Evolutionary conservation across 1,139 yeast species (phyloP).

Genomic region (Suhomyces taliae): DNA sequence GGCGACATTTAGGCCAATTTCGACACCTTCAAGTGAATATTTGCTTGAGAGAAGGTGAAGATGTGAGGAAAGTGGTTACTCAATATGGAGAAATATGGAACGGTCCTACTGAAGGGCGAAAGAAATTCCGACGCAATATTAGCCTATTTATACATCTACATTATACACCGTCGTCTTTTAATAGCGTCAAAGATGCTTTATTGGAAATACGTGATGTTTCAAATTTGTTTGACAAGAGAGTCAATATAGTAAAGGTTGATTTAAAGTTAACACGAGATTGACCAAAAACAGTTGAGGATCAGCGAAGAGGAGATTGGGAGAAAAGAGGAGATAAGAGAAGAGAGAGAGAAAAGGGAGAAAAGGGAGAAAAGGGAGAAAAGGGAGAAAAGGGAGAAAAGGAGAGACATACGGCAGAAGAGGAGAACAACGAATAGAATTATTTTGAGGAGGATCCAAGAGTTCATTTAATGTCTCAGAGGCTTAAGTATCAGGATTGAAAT

Average conservation of each 20-base stretch:
- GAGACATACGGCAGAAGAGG: too few species aligned
- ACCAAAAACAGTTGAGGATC: too few species aligned
- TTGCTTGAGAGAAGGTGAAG: constrained; percentile 6
- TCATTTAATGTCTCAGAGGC: too few species aligned
- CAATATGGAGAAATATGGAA: constrained; percentile 4
- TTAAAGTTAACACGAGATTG: constrained; percentile 2
- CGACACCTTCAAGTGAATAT: constrained; percentile 7
- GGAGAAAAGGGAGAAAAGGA: too few species aligned
- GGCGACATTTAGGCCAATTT: constrained; percentile 2
- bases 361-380: too few species aligned
- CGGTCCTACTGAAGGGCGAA: not conserved
- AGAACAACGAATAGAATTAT: too few species aligned
- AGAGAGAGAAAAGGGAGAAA: too few species aligned
- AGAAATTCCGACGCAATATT: constrained; percentile 2
- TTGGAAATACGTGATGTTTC: constrained; percentile 5
- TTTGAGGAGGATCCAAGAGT: too few species aligned
- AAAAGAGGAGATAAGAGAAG: too few species aligned
- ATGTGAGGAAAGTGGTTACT: constrained; percentile 1
- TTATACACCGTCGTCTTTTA: constrained; percentile 5
- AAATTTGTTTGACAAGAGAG: constrained; percentile 3
- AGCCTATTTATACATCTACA: constrained; percentile 3
- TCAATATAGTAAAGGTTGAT: constrained; percentile 6
- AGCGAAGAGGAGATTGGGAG: too few species aligned
- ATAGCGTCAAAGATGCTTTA: constrained; percentile 6
- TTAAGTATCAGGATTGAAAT: too few species aligned